phyloP scores from a whole-genome alignment of 331 rosid species.

The Rosa hybrid region DNA sequence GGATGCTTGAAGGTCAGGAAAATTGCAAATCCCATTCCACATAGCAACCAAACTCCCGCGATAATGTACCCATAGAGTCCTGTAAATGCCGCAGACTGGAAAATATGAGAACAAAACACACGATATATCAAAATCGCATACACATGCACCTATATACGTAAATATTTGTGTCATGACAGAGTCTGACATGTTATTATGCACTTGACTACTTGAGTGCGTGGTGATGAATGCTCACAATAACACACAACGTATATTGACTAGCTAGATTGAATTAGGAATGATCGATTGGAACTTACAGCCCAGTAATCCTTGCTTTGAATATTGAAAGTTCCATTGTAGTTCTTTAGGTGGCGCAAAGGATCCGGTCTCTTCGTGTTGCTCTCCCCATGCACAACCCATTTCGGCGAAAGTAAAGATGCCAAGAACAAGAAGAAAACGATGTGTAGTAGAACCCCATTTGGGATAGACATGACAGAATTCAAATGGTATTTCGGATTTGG shows the following conservation, averaged over 20 bases:
- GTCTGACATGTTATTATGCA: neutral
- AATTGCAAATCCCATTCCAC: constrained; percentile 52
- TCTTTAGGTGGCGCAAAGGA: constrained; percentile 56
- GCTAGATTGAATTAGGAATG: neutral
- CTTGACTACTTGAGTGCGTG: neutral
- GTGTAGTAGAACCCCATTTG: constrained; percentile 33
- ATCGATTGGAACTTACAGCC: constrained; percentile 48
- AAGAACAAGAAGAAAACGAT: constrained; percentile 42
- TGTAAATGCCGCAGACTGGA: constrained; percentile 91
- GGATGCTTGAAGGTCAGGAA: constrained; percentile 38
- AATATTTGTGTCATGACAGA: neutral
- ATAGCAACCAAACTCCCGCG: constrained; percentile 64
- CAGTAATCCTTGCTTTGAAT: constrained; percentile 58
- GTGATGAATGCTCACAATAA: neutral
- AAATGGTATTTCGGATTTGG: neutral
- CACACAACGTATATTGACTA: neutral
- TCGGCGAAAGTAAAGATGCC: constrained; percentile 32
- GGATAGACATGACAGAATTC: constrained; percentile 42
- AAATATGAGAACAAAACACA: constrained; percentile 55
- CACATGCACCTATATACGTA: neutral
- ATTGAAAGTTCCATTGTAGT: constrained; percentile 61
- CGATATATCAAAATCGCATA: neutral
- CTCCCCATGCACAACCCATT: constrained; percentile 35
- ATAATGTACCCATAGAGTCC: constrained; percentile 75
- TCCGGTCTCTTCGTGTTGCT: constrained; percentile 54